These are phyloP conservation scores for Calcarisporium arbuscula DNA, from an alignment of 2,329 filamentous ascomycete species.

Conservation along the genomic window DNA sequence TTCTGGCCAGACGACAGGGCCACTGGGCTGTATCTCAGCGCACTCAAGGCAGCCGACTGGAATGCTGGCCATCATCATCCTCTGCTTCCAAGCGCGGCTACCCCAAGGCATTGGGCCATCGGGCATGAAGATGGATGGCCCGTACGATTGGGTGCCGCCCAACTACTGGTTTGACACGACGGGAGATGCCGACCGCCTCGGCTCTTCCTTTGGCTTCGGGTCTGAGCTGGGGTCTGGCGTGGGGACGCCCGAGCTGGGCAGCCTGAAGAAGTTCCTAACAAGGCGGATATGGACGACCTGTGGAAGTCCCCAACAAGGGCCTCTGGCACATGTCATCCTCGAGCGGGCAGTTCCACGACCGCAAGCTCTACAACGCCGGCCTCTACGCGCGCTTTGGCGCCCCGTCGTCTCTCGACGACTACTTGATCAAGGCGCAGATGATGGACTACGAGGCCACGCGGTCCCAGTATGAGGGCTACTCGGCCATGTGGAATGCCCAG, in stretches of 20 bases:
- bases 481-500: constrained; percentile 40
- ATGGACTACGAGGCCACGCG: constrained; percentile 59
- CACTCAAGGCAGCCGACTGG: constrained; percentile 46
- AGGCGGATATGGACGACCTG: constrained; percentile 44
- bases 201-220: constrained; percentile 57
- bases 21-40: constrained; percentile 45
- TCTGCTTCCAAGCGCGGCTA: constrained; percentile 51
- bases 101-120: constrained; percentile 45
- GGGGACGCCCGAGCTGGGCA: constrained; percentile 52
- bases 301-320: constrained; percentile 48
- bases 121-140: constrained; percentile 61
- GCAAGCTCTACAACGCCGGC: constrained; percentile 51
- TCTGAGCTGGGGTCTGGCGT: constrained; percentile 57
- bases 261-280: constrained; percentile 46
- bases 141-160: constrained; percentile 61
- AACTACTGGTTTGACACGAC: constrained; percentile 55
- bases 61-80: constrained; percentile 46
- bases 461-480: constrained; percentile 52
- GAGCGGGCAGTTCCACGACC: constrained; percentile 47
- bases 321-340: constrained; percentile 56
- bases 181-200: constrained; percentile 31
- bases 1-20: constrained; percentile 56
- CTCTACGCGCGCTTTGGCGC: constrained; percentile 45
- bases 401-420: constrained; percentile 47
- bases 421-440: constrained; percentile 53